Percentiles rank a stretch among this genome's conserved stretches.
Evolutionary conservation across 768 basidiomycete genomes (phyloP).

Genomic region (Pulveroboletus frians): DNA sequence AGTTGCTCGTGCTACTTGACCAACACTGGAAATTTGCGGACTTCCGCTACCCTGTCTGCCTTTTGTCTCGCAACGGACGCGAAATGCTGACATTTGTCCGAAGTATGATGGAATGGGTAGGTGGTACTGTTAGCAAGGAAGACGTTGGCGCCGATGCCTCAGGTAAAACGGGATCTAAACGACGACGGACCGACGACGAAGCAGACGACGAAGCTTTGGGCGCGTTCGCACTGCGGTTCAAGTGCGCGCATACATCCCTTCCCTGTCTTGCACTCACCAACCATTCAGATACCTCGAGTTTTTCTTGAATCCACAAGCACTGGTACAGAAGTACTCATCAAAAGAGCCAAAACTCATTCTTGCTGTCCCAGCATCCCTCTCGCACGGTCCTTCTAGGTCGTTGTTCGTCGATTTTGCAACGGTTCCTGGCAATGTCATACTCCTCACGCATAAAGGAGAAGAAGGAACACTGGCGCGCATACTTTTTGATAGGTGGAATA

Average conservation of each 20-base stretch:
- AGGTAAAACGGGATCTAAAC: conserved; percentile 46
- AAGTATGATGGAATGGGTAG: conserved; percentile 99
- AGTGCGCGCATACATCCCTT: conserved; percentile 43
- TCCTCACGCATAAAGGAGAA: conserved; percentile 77
- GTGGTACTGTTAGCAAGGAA: conserved; percentile 89
- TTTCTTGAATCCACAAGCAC: conserved; percentile 75
- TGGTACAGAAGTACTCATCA: conserved; percentile 77
- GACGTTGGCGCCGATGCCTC: conserved; percentile 79
- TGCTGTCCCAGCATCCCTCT: conserved; percentile 87
- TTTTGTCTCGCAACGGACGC: conserved; percentile 84
- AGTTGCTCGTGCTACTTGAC: conserved; percentile 91
- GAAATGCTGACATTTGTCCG: conserved; percentile 93
- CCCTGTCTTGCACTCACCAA: neutral
- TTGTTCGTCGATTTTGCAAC: conserved; percentile 85
- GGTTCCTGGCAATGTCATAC: conserved; percentile 77
- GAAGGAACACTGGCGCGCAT: conserved; percentile 73
- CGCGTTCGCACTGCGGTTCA: conserved; percentile 83
- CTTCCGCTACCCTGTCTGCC: conserved; percentile 82
- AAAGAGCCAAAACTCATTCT: conserved; percentile 91
- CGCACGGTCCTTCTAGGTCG: conserved; percentile 84
- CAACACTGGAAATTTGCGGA: conserved; percentile 95
- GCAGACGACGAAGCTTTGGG: conserved; percentile 81
- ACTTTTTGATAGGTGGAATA: conserved; percentile 85
- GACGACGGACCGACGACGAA: conserved; percentile 60
- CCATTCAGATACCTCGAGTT: conserved; percentile 81